Conservation (phyloP, 1,284 basidiomycete genomes). For the Paramarasmius palmivorus region DNA sequence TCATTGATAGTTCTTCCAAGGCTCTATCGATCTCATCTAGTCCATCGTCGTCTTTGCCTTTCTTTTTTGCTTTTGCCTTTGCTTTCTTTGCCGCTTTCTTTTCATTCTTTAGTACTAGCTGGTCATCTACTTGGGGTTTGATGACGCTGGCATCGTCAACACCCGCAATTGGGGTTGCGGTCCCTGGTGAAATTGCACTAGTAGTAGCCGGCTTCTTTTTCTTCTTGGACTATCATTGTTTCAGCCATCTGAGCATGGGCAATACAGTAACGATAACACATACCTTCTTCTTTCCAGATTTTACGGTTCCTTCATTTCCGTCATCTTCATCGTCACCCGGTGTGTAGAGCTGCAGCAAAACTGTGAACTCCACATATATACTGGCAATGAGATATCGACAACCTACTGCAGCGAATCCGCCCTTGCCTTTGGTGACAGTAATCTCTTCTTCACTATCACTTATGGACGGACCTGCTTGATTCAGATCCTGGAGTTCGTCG, state of each 20-base stretch:
- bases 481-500: conserved; percentile 70
- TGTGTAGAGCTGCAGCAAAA: conserved; percentile 25
- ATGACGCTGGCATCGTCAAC: conserved; percentile 12
- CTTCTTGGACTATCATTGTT: conserved; percentile 31
- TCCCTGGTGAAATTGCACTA: conserved; percentile 6
- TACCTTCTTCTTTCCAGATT: conserved; percentile 34
- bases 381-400: neutral
- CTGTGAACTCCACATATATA: neutral
- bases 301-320: conserved; percentile 23
- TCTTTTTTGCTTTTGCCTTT: conserved; percentile 58
- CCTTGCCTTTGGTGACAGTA: conserved; percentile 17
- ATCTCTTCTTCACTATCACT: conserved; percentile 28
- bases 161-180: conserved; percentile 15
- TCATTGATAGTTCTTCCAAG: conserved; percentile 77
- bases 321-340: conserved; percentile 22
- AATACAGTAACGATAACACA: conserved; percentile 8
- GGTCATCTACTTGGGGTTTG: conserved; percentile 11
- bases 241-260: neutral
- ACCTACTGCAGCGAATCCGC: conserved; percentile 63
- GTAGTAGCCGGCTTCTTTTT: conserved; percentile 31
- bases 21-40: conserved; percentile 81
- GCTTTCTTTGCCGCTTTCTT: conserved; percentile 59
- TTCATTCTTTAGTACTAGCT: conserved; percentile 29
- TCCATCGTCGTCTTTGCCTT: conserved; percentile 33
- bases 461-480: conserved; percentile 24